phyloP scores from a whole-genome alignment of 306 rosid species.

The Cercis canadensis region DNA sequence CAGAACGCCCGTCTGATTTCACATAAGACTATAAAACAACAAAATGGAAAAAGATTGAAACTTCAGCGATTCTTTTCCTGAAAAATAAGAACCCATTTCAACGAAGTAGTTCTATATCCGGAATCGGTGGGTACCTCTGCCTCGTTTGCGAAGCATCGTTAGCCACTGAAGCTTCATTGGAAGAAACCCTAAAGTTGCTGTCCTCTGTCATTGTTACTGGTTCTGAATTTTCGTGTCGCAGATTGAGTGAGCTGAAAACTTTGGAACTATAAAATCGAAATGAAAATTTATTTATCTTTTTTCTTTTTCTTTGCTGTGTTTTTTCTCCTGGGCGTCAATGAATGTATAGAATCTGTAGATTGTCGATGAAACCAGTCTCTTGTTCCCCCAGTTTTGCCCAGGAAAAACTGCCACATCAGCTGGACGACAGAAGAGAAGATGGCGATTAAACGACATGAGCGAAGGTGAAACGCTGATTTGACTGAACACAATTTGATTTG shows the following conservation, averaged over 20 bases:
- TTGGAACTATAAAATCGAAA: conserved; percentile 10
- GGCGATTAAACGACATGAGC: neutral
- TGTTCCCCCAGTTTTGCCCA: neutral
- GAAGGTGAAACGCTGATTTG: neutral
- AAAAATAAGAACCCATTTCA: neutral
- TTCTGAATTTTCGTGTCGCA: neutral
- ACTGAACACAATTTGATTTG: neutral
- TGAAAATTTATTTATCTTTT: neutral
- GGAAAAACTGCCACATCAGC: conserved; percentile 3
- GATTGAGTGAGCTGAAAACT: neutral
- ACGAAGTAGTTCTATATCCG: neutral
- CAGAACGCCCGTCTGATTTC: conserved; percentile 11
- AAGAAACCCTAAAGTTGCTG: conserved; percentile 62
- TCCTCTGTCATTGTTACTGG: conserved; percentile 62
- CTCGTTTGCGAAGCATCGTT: conserved; percentile 70
- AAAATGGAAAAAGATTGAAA: neutral
- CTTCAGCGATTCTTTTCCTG: neutral
- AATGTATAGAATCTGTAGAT: neutral
- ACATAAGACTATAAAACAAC: neutral
- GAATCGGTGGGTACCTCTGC: conserved; percentile 59
- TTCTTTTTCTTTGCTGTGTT: neutral
- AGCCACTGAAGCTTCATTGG: conserved; percentile 43
- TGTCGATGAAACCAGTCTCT: neutral
- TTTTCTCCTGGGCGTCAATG: neutral
- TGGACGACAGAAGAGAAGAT: neutral